phyloP scores from a whole-genome alignment of 1,284 basidiomycete species.

The Termitomyces sp. region DNA sequence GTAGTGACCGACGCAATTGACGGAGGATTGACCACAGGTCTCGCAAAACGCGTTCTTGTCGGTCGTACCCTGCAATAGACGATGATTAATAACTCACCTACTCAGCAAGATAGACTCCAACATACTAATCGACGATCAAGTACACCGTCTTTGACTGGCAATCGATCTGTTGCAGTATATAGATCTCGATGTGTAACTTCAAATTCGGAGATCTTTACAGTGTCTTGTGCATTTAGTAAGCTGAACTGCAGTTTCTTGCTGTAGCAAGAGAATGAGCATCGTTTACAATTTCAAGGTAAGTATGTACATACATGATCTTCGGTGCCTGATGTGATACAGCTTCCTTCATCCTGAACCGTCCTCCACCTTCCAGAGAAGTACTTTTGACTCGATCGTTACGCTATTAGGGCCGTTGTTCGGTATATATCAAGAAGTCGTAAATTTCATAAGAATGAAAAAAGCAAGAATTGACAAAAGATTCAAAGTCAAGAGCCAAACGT shows the following conservation, averaged over 20 bases:
- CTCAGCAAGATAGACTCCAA: constrained; percentile 14
- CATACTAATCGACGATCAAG: constrained; percentile 83
- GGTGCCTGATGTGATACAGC: constrained; percentile 84
- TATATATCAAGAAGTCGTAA: neutral
- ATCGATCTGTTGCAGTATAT: constrained; percentile 75
- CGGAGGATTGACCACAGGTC: constrained; percentile 89
- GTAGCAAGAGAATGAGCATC: neutral
- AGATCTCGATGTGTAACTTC: constrained; percentile 90
- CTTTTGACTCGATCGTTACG: constrained; percentile 1
- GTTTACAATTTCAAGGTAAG: neutral
- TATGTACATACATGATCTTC: constrained; percentile 77
- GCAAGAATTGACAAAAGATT: neutral
- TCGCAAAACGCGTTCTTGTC: constrained; percentile 92
- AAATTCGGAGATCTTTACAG: constrained; percentile 91
- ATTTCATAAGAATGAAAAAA: neutral
- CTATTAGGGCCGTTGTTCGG: neutral
- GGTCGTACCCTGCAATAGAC: constrained; percentile 73
- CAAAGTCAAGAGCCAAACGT: neutral
- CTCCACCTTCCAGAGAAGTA: neutral
- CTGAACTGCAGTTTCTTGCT: constrained; percentile 95
- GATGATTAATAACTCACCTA: constrained; percentile 3
- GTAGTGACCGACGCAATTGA: constrained; percentile 97
- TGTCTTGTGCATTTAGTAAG: constrained; percentile 86
- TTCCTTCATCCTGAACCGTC: constrained; percentile 65
- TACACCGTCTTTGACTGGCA: constrained; percentile 88